phyloP scores from a whole-genome alignment of 1,284 basidiomycete genomes.

The Pholiota adiposa region DNA sequence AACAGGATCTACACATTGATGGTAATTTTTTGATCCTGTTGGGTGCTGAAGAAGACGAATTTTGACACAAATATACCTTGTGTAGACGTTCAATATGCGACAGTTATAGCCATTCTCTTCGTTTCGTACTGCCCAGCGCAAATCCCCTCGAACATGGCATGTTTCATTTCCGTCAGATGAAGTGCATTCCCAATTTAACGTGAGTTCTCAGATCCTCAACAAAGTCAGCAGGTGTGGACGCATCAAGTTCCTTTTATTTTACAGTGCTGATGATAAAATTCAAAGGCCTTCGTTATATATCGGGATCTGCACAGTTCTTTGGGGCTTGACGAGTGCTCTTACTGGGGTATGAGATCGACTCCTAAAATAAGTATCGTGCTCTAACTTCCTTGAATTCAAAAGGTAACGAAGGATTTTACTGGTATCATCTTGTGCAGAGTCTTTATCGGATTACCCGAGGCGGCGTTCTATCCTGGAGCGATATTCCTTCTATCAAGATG shows the following conservation, averaged over 20 bases:
- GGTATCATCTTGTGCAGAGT: slow-evolving; percentile 64
- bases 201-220: slow-evolving; percentile 49
- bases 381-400: neutral
- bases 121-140: slow-evolving; percentile 65
- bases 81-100: slow-evolving; percentile 63
- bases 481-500: slow-evolving; percentile 65
- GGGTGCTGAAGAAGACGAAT: neutral
- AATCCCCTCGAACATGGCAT: slow-evolving; percentile 70
- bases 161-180: neutral
- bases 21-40: no score
- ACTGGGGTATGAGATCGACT: slow-evolving; percentile 54
- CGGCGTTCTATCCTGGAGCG: slow-evolving; percentile 68
- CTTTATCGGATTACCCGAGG: slow-evolving; percentile 68
- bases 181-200: neutral
- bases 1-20: slow-evolving; percentile 56
- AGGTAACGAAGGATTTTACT: slow-evolving; percentile 59
- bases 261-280: neutral
- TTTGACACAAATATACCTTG: neutral
- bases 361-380: neutral
- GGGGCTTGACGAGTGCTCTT: slow-evolving; percentile 65
- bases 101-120: slow-evolving; percentile 61
- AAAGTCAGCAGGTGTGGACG: slow-evolving; percentile 48
- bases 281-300: slow-evolving; percentile 66
- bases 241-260: no score
- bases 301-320: slow-evolving; percentile 59